Evolutionary conservation across 176 grass and related monocot species (phyloP).

Genomic region (Eleusine coracana): DNA sequence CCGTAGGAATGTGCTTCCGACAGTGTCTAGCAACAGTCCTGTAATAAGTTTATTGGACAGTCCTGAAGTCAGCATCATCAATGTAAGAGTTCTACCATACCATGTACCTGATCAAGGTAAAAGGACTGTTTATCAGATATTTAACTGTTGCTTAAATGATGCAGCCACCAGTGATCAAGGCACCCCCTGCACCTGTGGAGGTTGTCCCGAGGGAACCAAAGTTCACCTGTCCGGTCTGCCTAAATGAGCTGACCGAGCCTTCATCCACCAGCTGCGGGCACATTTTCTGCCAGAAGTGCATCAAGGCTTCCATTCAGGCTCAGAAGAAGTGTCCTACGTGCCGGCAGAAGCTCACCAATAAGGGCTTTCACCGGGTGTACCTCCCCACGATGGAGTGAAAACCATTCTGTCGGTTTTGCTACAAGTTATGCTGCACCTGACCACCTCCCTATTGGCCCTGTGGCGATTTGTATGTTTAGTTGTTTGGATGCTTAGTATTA

Average conservation of each 20-base stretch:
- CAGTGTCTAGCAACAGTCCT: neutral
- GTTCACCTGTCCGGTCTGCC: slow-evolving; percentile 85
- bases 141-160: slow-evolving; percentile 24
- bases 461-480: slow-evolving; percentile 31
- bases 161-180: slow-evolving; percentile 16
- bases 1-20: slow-evolving; percentile 19
- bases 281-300: slow-evolving; percentile 86
- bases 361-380: slow-evolving; percentile 76
- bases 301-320: slow-evolving; percentile 53
- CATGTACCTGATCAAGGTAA: neutral
- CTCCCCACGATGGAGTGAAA: slow-evolving; percentile 65
- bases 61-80: slow-evolving; percentile 15
- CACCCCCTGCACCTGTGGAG: slow-evolving; percentile 45
- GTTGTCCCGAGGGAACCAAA: slow-evolving; percentile 55
- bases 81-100: slow-evolving; percentile 18
- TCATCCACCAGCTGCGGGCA: slow-evolving; percentile 89
- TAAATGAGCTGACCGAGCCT: slow-evolving; percentile 57
- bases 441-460: slow-evolving; percentile 29
- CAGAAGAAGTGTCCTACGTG: slow-evolving; percentile 93
- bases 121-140: neutral
- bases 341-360: slow-evolving; percentile 55
- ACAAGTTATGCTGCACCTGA: slow-evolving; percentile 8
- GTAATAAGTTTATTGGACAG: slow-evolving; percentile 42
- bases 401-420: slow-evolving; percentile 10
- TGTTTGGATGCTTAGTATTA: slow-evolving; percentile 36